Percentiles rank a stretch among this genome's conserved stretches.
Conservation (phyloP, 2,329 filamentous ascomycete species). For the Didymellaceae sp. region DNA sequence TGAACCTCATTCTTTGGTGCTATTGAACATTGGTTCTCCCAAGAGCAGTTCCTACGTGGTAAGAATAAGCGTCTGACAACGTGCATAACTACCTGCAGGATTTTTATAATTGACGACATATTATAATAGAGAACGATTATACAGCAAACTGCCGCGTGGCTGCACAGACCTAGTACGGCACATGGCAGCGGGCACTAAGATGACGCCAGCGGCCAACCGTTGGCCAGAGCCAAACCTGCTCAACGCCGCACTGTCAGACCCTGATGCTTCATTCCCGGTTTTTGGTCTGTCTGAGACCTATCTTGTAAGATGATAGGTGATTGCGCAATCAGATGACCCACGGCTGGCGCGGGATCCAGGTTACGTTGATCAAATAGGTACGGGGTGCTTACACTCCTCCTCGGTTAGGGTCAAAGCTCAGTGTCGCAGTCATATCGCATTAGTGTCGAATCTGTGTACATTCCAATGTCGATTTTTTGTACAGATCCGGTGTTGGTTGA, state of each 20-base stretch:
- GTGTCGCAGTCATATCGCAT: background rate
- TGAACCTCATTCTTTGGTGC: background rate
- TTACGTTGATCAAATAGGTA: background rate
- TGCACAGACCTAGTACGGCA: conserved; percentile 1
- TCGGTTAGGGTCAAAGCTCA: background rate
- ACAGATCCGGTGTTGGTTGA: too few species aligned
- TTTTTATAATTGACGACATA: too few species aligned
- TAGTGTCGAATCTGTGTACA: background rate
- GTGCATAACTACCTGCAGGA: too few species aligned
- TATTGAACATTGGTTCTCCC: background rate
- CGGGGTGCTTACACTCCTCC: background rate
- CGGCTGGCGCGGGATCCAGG: background rate
- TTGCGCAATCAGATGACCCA: background rate
- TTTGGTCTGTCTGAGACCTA: background rate
- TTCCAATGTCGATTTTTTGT: background rate
- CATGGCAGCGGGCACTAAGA: conserved; percentile 1
- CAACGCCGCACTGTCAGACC: background rate
- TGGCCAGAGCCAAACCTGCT: background rate
- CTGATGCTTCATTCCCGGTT: background rate
- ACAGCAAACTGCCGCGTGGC: background rate
- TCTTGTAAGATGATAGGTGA: background rate
- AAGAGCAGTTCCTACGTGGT: background rate
- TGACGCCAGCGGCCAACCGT: conserved; percentile 1
- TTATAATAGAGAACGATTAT: background rate
- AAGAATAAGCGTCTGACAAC: too few species aligned